Conservation (phyloP, 169 alveolate species). For the Theileria sp. region DNA sequence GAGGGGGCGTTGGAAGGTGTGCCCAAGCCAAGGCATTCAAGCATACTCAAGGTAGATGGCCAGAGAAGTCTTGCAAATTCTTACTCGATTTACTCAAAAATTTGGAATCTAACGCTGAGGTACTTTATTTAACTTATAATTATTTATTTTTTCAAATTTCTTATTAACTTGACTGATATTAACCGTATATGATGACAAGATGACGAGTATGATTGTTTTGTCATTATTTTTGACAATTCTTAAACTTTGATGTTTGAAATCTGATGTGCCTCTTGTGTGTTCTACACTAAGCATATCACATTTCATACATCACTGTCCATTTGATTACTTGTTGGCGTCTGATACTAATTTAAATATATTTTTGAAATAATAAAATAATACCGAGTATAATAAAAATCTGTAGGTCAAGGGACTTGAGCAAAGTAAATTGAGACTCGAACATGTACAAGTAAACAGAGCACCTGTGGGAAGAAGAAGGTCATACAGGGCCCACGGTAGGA, state of each 20-base stretch:
- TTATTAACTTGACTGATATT: background rate
- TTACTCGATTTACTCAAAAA: conserved; percentile 88
- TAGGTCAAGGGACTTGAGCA: conserved; percentile 90
- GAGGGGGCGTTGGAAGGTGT: conserved; percentile 96
- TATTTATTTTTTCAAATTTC: background rate
- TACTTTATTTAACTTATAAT: conserved; percentile 26
- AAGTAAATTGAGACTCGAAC: conserved; percentile 87
- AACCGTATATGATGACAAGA: conserved; percentile 34
- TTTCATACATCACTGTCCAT: conserved; percentile 47
- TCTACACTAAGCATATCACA: conserved; percentile 64
- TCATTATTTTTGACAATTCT: conserved; percentile 42
- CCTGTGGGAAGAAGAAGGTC: conserved; percentile 96
- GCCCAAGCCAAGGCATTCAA: conserved; percentile 94
- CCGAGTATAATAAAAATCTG: background rate
- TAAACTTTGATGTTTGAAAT: conserved; percentile 44
- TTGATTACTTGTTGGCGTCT: conserved; percentile 77
- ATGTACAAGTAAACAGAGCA: conserved; percentile 93
- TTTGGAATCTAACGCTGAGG: conserved; percentile 95
- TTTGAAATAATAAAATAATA: background rate
- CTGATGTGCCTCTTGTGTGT: conserved; percentile 58
- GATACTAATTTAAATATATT: conserved; percentile 27
- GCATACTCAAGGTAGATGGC: conserved; percentile 97
- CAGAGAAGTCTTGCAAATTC: conserved; percentile 93
- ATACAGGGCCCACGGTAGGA: conserved; percentile 98
- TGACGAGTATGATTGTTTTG: conserved; percentile 62